Evolutionary conservation across 768 basidiomycete species (phyloP).

Genomic region (Pilatotrama ljubarskyi): DNA sequence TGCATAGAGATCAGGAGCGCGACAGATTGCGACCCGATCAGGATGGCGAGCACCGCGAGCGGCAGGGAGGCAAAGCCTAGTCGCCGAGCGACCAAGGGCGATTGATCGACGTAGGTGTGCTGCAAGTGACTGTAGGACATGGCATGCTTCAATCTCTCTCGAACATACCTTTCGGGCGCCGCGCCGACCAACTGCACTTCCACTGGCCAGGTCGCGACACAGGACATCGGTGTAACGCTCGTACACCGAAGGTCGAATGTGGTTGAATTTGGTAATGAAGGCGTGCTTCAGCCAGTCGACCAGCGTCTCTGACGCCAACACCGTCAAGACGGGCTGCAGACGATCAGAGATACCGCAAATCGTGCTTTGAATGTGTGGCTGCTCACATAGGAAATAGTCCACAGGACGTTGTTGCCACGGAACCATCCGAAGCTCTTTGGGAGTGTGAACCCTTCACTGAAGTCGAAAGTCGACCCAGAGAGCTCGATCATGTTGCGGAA

Average conservation of each 20-base stretch:
- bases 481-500: slow-evolving; percentile 95
- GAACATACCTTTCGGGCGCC: slow-evolving; percentile 64
- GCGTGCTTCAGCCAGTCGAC: slow-evolving; percentile 99
- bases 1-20: slow-evolving; percentile 54
- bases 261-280: slow-evolving; percentile 99
- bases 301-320: slow-evolving; percentile 86
- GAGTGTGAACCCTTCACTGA: slow-evolving; percentile 65
- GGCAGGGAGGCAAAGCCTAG: slow-evolving; percentile 94
- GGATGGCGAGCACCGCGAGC: slow-evolving; percentile 77
- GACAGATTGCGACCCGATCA: slow-evolving; percentile 75
- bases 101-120: slow-evolving; percentile 94
- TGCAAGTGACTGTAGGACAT: slow-evolving; percentile 29
- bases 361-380: too few relatives aligned
- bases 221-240: slow-evolving; percentile 94
- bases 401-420: slow-evolving; percentile 72
- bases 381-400: slow-evolving; percentile 89
- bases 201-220: slow-evolving; percentile 87
- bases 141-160: too few relatives aligned
- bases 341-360: not conserved
- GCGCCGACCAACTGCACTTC: slow-evolving; percentile 66
- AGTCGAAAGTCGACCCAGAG: slow-evolving; percentile 85
- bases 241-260: slow-evolving; percentile 93
- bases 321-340: slow-evolving; percentile 83
- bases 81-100: slow-evolving; percentile 89
- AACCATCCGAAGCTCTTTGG: slow-evolving; percentile 88